Evolutionary conservation across 2,329 filamentous ascomycete genomes (phyloP).

Genomic region (Sporothrix mexicana): DNA sequence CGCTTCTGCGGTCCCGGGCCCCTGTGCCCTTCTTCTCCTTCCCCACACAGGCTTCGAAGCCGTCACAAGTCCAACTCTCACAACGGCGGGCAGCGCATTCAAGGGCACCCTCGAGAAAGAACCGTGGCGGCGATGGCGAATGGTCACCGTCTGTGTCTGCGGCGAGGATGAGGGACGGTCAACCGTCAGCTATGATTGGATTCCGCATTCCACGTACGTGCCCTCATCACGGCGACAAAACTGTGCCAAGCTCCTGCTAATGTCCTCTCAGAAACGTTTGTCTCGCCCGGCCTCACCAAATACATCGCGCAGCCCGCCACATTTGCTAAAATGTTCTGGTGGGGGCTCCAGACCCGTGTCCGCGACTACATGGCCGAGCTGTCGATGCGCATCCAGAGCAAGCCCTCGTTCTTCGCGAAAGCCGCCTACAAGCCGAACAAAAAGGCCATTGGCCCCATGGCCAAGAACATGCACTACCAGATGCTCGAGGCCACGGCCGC

Average conservation of each 20-base stretch:
- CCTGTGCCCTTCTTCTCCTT: constrained; percentile 17
- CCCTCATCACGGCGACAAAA: neutral
- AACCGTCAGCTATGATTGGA: constrained; percentile 29
- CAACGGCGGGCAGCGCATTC: constrained; percentile 14
- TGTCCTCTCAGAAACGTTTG: constrained; percentile 53
- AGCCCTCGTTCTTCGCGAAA: constrained; percentile 50
- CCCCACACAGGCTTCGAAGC: constrained; percentile 4
- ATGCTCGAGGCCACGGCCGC: constrained; percentile 67
- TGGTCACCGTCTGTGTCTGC: constrained; percentile 34
- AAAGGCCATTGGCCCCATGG: constrained; percentile 55
- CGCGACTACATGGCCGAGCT: constrained; percentile 48
- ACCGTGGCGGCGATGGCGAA: neutral
- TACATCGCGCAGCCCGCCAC: constrained; percentile 42
- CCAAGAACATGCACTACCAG: constrained; percentile 63
- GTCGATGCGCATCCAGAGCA: constrained; percentile 53
- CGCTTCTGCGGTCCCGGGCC: constrained; percentile 24
- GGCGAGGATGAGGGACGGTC: constrained; percentile 21
- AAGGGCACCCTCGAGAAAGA: neutral
- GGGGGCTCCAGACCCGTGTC: constrained; percentile 46
- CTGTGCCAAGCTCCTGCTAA: neutral
- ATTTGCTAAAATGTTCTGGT: constrained; percentile 48
- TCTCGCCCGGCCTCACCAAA: constrained; percentile 50
- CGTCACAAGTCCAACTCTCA: neutral
- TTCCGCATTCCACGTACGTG: constrained; percentile 38
- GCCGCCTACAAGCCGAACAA: constrained; percentile 54